Evolutionary conservation across 1,284 basidiomycete genomes (phyloP), one percentile per base, ranked within the genome.

Genomic region (Tilletiaria anomala): DNA sequence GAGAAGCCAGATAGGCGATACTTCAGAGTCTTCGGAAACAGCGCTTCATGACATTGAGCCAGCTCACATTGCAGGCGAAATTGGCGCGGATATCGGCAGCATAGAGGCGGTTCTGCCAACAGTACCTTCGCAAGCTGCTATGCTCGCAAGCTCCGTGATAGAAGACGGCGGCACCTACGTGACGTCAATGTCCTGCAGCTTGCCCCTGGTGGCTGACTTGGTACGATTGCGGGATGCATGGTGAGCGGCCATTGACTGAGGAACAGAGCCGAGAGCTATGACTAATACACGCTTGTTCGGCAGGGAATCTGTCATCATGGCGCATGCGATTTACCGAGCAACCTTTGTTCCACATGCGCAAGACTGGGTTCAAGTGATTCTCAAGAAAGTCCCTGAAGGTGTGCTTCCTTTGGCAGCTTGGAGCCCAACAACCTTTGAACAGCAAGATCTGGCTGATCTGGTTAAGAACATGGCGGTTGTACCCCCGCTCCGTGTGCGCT

Each of bases 81-180:
- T n/a, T n/a, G n/a, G n/a, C n/a, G n/a, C n/a, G n/a, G n/a, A n/a
- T n/a, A n/a, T n/a, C n/a, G n/a, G n/a, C n/a, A n/a, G n/a, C n/a
- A n/a, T 16, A 39, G 47, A 44, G 12, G n/a, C 16, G 10, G 50
- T 34, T 1, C 10, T 48, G 37, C 59, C 57, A 5, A 57, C 50
- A 33, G 47, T 61, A 3, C 59, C 61, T 3, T 44, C 61, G 40
- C 61, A 65, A 40, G 45, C 22, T 1, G 56, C 58, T 2, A 45
- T 60, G 35, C 34, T 61, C 22, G 50, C 54, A 1, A 49, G 56
- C 31, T 45, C 59, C 6, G 32, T 48, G 11, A 43, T 49, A 3
- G 37, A 26, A 8, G 26, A 29, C 10, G 26, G 26, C 26, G 10
- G n/a, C 10, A n/a, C n/a, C n/a, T 29, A 29, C 26, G 10, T 29